Conservation (phyloP, 108 stramenopile genomes). For the Cyclotella sp. region DNA sequence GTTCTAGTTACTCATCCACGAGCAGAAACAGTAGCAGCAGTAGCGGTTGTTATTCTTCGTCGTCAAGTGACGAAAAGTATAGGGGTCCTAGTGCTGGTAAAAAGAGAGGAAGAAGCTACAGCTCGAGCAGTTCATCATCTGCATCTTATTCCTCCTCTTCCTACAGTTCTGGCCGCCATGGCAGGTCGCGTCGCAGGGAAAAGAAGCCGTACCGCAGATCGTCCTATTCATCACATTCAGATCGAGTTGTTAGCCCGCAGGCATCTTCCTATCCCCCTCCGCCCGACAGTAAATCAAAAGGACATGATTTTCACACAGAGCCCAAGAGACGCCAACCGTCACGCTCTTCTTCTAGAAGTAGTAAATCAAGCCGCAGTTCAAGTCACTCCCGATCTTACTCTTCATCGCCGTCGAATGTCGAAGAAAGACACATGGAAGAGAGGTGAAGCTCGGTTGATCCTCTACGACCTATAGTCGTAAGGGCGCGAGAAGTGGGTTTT, state of each 20-base stretch:
- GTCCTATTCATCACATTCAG: no score
- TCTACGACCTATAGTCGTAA: no score
- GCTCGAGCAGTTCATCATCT: constrained; percentile 23
- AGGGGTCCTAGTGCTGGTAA: constrained; percentile 22
- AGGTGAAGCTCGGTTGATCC: not conserved
- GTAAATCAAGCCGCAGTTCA: not conserved
- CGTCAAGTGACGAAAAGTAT: constrained; percentile 35
- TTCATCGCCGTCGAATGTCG: no score
- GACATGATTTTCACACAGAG: not conserved
- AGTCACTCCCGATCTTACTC: not conserved
- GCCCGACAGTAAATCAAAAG: no score
- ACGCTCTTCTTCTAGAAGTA: not conserved
- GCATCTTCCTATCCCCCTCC: no score
- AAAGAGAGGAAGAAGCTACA: constrained; percentile 41
- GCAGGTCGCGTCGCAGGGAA: not conserved
- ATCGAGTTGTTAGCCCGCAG: no score
- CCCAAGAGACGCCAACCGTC: not conserved
- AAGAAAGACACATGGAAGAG: not conserved
- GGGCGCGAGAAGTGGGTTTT: no score
- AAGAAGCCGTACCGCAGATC: not conserved
- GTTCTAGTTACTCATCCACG: constrained; percentile 31
- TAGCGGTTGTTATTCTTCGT: constrained; percentile 44
- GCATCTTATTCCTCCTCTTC: constrained; percentile 35
- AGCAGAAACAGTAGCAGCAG: constrained; percentile 42
- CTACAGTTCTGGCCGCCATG: constrained; percentile 10